Base-by-base conservation (phyloP, 2,329 filamentous ascomycete genomes). In the Cladosporium oxysporum region DNA sequence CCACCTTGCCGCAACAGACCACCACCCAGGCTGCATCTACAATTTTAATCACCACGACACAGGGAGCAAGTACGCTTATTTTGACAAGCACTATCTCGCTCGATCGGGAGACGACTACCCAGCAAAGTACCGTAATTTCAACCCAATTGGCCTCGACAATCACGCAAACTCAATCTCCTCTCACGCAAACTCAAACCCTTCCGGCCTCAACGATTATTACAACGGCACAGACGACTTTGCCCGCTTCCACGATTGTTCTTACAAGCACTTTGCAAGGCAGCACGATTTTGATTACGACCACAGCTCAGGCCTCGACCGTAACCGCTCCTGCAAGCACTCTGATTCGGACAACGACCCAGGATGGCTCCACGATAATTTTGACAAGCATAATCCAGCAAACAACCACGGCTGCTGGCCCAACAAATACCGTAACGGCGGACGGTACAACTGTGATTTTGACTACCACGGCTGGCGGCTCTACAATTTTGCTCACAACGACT, bases 11-110 rank as follows among this genome's bases (percentile, higher is more conserved):
- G 18, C 21, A 35, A 12, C 31, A 58, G 31, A 58, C 53, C 5
- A 58, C 53, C 18, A 33, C 3, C 61, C 61, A 26, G 23, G 61
- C 61, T n/a, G 23, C 23, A 26, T 63, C 61, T 5, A 63, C 61
- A 2, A 57, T 55, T 44, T 28, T 41, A 1, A 53, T 63, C 6
- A 63, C 61, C 18, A 63, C 50, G 2, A 57, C 61, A 1, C 61
- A 41, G 16, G 61, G 23, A 0, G 61, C 47, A 18, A 31, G 23
- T 31, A 60, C 49, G 12, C 31, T 63, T 2, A 44, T 63, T 41
- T 28, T 44, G 23, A 59, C 57, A 6, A 59, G 33, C 16, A 59
- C 57, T 1, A 11, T 59, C 21, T 41, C 35, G 3, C 35, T 18
- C 16, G 35, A 41, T 41, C 23, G 21, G 16, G 35, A 41, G 35